These are phyloP conservation scores for Trichoderma sp. DNA, from an alignment of 2,329 filamentous ascomycete genomes.

Conservation along the genomic window DNA sequence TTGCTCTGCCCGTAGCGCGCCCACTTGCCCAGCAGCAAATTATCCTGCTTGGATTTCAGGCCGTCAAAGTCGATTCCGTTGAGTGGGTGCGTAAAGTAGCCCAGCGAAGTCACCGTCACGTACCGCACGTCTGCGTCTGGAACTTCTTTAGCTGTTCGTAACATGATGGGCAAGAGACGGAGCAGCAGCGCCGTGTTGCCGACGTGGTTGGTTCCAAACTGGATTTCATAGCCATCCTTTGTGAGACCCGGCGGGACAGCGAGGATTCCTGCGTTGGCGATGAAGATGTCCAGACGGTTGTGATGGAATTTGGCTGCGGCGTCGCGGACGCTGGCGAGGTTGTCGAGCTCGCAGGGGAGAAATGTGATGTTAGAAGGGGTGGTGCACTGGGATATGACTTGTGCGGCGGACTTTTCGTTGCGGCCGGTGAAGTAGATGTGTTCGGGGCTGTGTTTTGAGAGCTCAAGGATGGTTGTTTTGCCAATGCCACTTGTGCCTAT, in stretches of 20 bases:
- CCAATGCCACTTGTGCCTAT: slow-evolving; percentile 58
- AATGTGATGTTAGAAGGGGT: slow-evolving; percentile 43
- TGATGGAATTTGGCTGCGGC: slow-evolving; percentile 41
- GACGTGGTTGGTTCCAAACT: slow-evolving; percentile 51
- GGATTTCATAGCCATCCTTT: slow-evolving; percentile 47
- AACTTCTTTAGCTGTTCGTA: slow-evolving; percentile 27
- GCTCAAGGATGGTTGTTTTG: slow-evolving; percentile 40
- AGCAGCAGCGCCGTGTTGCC: slow-evolving; percentile 47
- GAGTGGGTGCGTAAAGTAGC: slow-evolving; percentile 29
- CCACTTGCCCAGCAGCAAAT: slow-evolving; percentile 23
- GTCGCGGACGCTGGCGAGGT: slow-evolving; percentile 32
- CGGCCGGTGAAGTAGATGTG: slow-evolving; percentile 32
- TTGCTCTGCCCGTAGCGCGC: slow-evolving; percentile 34
- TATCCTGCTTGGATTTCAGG: slow-evolving; percentile 27
- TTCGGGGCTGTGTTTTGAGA: slow-evolving; percentile 23
- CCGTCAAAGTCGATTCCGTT: slow-evolving; percentile 32
- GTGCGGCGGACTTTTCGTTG: slow-evolving; percentile 33
- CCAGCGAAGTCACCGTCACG: slow-evolving; percentile 28
- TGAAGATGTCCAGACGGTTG: slow-evolving; percentile 42
- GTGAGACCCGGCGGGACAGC: slow-evolving; percentile 37
- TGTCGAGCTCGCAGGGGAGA: slow-evolving; percentile 27
- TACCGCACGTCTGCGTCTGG: slow-evolving; percentile 29
- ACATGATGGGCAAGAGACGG: slow-evolving; percentile 34
- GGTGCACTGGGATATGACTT: slow-evolving; percentile 33
- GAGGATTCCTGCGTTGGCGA: slow-evolving; percentile 49